Evolutionary conservation across 352 stramenopile species (phyloP).

Genomic region (Pythium biforme): DNA sequence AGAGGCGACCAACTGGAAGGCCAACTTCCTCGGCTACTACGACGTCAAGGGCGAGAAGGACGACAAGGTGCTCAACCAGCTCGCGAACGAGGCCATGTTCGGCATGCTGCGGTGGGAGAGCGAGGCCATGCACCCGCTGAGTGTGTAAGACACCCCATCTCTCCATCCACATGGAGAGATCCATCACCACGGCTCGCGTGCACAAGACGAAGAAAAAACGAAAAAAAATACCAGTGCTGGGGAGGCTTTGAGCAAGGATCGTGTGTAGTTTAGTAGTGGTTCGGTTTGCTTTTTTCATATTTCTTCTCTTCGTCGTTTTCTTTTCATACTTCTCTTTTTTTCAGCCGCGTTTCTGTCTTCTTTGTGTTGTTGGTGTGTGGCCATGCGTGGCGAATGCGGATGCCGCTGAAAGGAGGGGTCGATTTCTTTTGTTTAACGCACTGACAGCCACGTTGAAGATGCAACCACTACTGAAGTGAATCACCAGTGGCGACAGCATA

Average conservation of each 20-base stretch:
- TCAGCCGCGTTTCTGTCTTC: too few relatives aligned
- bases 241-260: not conserved
- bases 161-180: not conserved
- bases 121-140: constrained; percentile 79
- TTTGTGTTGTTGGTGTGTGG: not conserved
- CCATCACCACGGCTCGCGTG: not conserved
- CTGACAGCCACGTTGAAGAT: not conserved
- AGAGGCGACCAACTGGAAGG: constrained; percentile 67
- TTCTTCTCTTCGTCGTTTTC: constrained; percentile 9
- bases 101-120: constrained; percentile 85
- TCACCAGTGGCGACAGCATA: too few relatives aligned
- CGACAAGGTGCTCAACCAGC: constrained; percentile 81
- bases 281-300: constrained; percentile 11
- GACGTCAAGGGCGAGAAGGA: constrained; percentile 84
- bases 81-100: constrained; percentile 85
- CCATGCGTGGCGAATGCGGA: too few relatives aligned
- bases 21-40: constrained; percentile 79
- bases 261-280: constrained; percentile 13
- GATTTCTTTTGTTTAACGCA: too few relatives aligned
- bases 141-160: constrained; percentile 38
- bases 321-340: constrained; percentile 6
- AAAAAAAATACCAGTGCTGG: too few relatives aligned
- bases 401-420: too few relatives aligned
- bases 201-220: too few relatives aligned
- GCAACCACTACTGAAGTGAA: too few relatives aligned